Base-by-base conservation (phyloP, 1,284 basidiomycete genomes). In the Ceratobasidium sp. region DNA sequence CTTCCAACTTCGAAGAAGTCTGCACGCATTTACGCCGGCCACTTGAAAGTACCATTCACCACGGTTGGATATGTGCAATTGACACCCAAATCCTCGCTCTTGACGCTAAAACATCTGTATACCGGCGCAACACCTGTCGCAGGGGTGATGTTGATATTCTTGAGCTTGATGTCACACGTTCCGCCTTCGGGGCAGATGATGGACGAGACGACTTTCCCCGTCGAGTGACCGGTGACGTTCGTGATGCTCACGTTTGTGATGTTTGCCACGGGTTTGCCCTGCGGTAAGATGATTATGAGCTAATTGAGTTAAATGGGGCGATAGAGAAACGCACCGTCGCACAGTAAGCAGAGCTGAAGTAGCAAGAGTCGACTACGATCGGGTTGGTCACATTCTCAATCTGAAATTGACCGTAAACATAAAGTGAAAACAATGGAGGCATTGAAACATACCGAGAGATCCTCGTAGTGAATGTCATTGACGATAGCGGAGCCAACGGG, bases 161-260 rank as follows among this genome's bases (percentile, higher is more conserved):
- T 67, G 64, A 78, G 71, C 62, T 74, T 74, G 54, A 78, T 73
- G 52, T 73, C 73, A 46, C 77, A 78, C 33, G 70, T 78, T 15
- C 64, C 67, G 15, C 70, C 64, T 17, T 73, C 64, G 17, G 77
- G 77, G 48, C 77, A 78, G 26, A 73, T 74, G 38, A 78, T 62
- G 10, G 62, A 59, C 10, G 62, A 59, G 33, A 74, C 73, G 15
- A 67, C 65, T 56, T 68, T 74, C 20, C 77, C 77, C 1, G 69
- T 74, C 26, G 77, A 78, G 23, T 56, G 44, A 2, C 77, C 77
- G 1, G 52, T 57, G 40, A 78, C 71, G 65, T 78, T 78, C 26
- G 70, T 74, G 15, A 78, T 66, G 52, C 65, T 66, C 9, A 78
- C 66, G 71, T 78, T 78, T 38, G 70, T 74, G 17, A 78, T 67